Conservation (phyloP, 306 rosid species). For the Oemleria cerasiformis region DNA sequence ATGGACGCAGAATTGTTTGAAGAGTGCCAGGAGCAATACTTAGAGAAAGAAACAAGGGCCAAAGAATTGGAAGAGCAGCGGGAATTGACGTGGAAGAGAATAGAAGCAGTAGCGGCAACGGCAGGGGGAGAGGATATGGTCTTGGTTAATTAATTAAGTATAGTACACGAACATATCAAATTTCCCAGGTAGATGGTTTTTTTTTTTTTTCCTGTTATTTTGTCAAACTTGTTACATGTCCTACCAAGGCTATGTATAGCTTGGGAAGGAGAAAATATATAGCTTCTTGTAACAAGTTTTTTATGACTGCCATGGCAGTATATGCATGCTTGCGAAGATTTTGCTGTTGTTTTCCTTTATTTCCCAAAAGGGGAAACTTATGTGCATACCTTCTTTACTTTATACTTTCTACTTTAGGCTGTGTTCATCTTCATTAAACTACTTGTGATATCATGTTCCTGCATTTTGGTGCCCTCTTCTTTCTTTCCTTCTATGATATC, state of each 20-base stretch:
- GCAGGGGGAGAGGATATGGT: conserved; percentile 48
- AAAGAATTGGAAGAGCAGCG: conserved; percentile 45
- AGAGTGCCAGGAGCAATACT: conserved; percentile 44
- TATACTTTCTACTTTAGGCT: neutral
- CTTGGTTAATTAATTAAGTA: conserved; percentile 42
- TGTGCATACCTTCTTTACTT: neutral
- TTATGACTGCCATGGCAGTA: conserved; percentile 5
- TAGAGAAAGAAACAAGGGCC: conserved; percentile 46
- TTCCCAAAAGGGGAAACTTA: neutral
- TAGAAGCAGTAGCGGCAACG: conserved; percentile 61
- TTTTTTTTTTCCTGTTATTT: conserved; percentile 9
- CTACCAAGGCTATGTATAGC: conserved; percentile 13
- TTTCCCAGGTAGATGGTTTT: conserved; percentile 23
- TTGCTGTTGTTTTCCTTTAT: neutral
- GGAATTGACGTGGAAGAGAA: conserved; percentile 50
- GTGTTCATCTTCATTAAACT: neutral
- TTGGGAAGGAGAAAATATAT: conserved; percentile 17
- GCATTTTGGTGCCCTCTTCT: too few species aligned
- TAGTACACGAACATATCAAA: conserved; percentile 22
- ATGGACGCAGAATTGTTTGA: conserved; percentile 55
- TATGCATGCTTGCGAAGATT: conserved; percentile 3
- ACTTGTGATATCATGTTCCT: neutral
- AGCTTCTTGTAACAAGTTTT: conserved; percentile 14
- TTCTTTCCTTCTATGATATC: too few species aligned
- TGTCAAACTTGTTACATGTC: conserved; percentile 15